These are phyloP conservation scores for Fallopia convolvulus DNA, from an alignment of 148 eudicot genomes.

Conservation along the genomic window DNA sequence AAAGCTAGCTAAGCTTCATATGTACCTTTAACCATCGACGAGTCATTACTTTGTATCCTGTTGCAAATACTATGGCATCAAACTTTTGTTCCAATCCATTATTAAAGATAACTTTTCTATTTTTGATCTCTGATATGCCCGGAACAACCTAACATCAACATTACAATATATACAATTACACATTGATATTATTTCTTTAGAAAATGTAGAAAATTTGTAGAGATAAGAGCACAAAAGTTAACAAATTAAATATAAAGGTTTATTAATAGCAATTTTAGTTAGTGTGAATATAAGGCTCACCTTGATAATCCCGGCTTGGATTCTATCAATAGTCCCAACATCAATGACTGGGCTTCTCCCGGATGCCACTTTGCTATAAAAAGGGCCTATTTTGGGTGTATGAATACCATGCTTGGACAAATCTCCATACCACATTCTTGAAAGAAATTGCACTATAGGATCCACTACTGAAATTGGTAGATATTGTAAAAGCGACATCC, in stretches of 20 bases:
- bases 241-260: too few species aligned
- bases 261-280: background rate
- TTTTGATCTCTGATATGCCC: conserved; percentile 14
- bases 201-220: too few species aligned
- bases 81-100: conserved; percentile 14
- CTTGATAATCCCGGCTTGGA: conserved; percentile 19
- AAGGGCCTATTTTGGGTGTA: conserved; percentile 27
- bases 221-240: too few species aligned
- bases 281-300: conserved; percentile 9
- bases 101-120: conserved; percentile 16
- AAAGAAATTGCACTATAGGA: conserved; percentile 4
- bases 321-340: conserved; percentile 28
- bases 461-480: conserved; percentile 18
- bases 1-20: too few species aligned
- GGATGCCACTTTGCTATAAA: conserved; percentile 13
- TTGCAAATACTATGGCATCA: conserved; percentile 34
- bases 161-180: too few species aligned
- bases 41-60: conserved; percentile 22
- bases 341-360: conserved; percentile 27
- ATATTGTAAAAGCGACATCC: conserved; percentile 24
- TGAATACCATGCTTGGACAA: conserved; percentile 25
- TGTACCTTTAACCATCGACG: conserved; percentile 32
- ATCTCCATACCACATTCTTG: conserved; percentile 17
- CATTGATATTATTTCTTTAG: too few species aligned
- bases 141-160: conserved; percentile 23